phyloP scores from a whole-genome alignment of 495 filamentous ascomycete genomes.

The Neurospora sp. region DNA sequence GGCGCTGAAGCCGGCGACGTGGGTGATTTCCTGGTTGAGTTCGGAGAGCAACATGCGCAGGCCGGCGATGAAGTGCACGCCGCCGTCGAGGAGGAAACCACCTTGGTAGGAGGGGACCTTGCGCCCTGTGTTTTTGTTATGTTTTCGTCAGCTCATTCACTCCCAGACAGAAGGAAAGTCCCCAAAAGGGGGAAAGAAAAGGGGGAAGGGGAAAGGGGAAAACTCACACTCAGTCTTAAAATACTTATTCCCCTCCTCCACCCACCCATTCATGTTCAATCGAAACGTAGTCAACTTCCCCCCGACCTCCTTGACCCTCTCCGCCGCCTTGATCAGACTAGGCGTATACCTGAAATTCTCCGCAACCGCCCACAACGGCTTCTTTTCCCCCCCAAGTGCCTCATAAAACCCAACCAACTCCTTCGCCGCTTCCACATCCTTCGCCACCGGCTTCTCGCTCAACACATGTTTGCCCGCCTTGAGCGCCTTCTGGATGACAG shows the following conservation, averaged over 20 bases:
- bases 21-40: slow-evolving; percentile 31
- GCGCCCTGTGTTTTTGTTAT: slow-evolving; percentile 38
- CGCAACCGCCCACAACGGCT: slow-evolving; percentile 54
- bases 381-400: slow-evolving; percentile 19
- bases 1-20: slow-evolving; percentile 47
- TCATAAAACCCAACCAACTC: slow-evolving; percentile 53
- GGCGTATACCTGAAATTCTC: slow-evolving; percentile 67
- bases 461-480: slow-evolving; percentile 68
- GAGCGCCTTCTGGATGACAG: slow-evolving; percentile 47
- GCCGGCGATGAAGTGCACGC: slow-evolving; percentile 59
- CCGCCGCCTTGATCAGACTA: slow-evolving; percentile 42
- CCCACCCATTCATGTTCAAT: slow-evolving; percentile 41
- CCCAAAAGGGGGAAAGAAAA: not conserved
- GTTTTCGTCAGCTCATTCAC: not conserved
- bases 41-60: slow-evolving; percentile 49
- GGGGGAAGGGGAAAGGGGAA: not conserved
- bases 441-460: slow-evolving; percentile 71
- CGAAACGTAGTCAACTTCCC: slow-evolving; percentile 58
- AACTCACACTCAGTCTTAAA: slow-evolving; percentile 48
- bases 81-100: slow-evolving; percentile 71
- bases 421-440: slow-evolving; percentile 47
- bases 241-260: slow-evolving; percentile 38
- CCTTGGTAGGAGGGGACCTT: slow-evolving; percentile 64
- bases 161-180: too few relatives aligned
- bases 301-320: slow-evolving; percentile 49